Evolutionary conservation across 805 yeast species (phyloP).

Genomic region (Cyberlindnera mycetangii): DNA sequence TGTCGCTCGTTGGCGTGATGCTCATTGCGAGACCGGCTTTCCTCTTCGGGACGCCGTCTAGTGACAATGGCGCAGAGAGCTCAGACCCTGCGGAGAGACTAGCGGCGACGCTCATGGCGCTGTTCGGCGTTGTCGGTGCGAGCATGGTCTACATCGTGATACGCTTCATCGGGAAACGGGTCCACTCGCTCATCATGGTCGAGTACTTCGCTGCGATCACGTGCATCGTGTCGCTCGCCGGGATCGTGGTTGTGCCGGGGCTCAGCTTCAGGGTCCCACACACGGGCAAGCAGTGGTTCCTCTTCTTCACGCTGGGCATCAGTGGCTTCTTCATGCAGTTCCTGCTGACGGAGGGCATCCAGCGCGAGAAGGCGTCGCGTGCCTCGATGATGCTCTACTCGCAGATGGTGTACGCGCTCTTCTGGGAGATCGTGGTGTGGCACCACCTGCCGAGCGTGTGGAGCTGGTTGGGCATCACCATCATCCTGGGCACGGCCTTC

Average conservation of each 20-base stretch:
- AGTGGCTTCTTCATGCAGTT: slow-evolving; percentile 85
- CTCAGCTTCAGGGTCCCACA: slow-evolving; percentile 60
- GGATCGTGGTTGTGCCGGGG: slow-evolving; percentile 55
- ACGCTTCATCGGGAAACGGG: slow-evolving; percentile 70
- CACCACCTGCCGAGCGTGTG: slow-evolving; percentile 67
- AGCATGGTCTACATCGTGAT: slow-evolving; percentile 67
- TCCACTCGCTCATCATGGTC: slow-evolving; percentile 79
- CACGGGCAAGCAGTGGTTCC: slow-evolving; percentile 60
- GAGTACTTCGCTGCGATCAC: slow-evolving; percentile 69
- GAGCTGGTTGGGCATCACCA: slow-evolving; percentile 64
- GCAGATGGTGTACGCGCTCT: slow-evolving; percentile 71
- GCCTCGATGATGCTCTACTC: slow-evolving; percentile 75
- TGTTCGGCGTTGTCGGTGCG: slow-evolving; percentile 68
- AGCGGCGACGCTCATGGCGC: slow-evolving; percentile 60
- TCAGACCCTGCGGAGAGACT: slow-evolving; percentile 51
- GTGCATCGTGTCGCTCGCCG: slow-evolving; percentile 49
- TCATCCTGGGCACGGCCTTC: slow-evolving; percentile 66
- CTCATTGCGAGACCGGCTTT: slow-evolving; percentile 80
- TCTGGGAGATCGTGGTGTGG: slow-evolving; percentile 74
- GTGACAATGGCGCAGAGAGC: slow-evolving; percentile 27
- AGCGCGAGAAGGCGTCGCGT: slow-evolving; percentile 73
- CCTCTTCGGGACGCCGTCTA: slow-evolving; percentile 48
- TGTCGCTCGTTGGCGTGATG: slow-evolving; percentile 73
- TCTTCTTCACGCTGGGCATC: slow-evolving; percentile 60
- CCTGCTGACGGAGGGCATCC: slow-evolving; percentile 76